Evolutionary conservation across 1,284 basidiomycete species (phyloP).

Genomic region (Pseudozyma tsukubaensis): DNA sequence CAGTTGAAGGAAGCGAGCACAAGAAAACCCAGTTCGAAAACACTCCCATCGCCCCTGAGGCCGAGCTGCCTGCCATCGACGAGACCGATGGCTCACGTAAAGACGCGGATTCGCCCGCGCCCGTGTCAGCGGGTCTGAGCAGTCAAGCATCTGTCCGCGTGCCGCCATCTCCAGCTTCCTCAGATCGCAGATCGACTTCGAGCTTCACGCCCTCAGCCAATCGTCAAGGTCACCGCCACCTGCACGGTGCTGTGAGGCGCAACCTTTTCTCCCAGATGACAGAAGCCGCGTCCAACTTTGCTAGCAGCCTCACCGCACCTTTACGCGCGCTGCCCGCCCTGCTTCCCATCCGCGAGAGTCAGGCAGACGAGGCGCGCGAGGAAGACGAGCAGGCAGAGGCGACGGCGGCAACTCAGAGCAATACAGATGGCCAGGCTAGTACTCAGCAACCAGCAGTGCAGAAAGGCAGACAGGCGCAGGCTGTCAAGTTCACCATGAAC

Average conservation of each 20-base stretch:
- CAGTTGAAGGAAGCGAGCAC: not conserved
- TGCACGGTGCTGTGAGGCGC: conserved; percentile 35
- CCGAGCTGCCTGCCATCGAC: not conserved
- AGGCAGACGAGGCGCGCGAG: conserved; percentile 15
- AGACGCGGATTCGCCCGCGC: not conserved
- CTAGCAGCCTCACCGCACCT: conserved; percentile 37
- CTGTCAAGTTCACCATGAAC: conserved; percentile 25
- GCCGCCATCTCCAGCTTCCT: conserved; percentile 46
- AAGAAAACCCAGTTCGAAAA: not conserved
- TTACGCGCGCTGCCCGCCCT: conserved; percentile 31
- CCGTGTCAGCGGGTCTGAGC: not conserved
- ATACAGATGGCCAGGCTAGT: not conserved
- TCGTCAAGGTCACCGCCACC: conserved; percentile 42
- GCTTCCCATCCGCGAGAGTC: conserved; percentile 38
- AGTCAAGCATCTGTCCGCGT: conserved; percentile 16
- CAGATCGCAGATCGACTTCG: conserved; percentile 34
- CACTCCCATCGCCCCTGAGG: not conserved
- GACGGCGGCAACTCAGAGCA: not conserved
- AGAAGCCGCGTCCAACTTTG: conserved; percentile 28
- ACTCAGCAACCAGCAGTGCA: conserved; percentile 4
- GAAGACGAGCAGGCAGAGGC: not conserved
- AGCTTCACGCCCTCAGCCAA: conserved; percentile 46
- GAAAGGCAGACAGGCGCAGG: not conserved
- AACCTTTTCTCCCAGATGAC: conserved; percentile 37
- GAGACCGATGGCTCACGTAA: conserved; percentile 4